Conservation (phyloP, 768 basidiomycete species). For the Kwoniella newhampshirensis region DNA sequence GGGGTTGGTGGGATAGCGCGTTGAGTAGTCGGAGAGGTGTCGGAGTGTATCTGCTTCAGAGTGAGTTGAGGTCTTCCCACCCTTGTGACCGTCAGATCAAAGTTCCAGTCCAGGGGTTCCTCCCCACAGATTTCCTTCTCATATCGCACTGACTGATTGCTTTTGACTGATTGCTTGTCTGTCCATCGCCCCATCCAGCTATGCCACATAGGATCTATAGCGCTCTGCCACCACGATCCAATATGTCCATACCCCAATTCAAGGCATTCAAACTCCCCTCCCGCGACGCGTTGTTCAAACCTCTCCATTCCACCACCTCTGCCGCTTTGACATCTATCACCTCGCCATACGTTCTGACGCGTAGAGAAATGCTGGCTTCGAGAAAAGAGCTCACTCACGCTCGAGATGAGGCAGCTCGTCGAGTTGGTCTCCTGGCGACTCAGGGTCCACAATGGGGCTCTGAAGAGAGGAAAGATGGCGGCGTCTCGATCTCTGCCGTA, state of each 20-base stretch:
- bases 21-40: constrained; percentile 63
- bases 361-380: constrained; percentile 46
- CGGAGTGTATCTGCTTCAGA: constrained; percentile 72
- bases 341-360: constrained; percentile 45
- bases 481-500: background rate
- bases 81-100: no score
- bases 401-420: constrained; percentile 37
- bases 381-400: constrained; percentile 34
- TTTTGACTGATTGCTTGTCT: background rate
- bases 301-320: constrained; percentile 28
- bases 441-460: constrained; percentile 43
- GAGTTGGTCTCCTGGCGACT: constrained; percentile 45
- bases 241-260: constrained; percentile 29
- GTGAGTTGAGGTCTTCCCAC: constrained; percentile 60
- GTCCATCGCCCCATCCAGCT: constrained; percentile 21
- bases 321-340: constrained; percentile 34
- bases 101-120: no score
- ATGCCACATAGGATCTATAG: constrained; percentile 40
- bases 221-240: constrained; percentile 34
- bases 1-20: constrained; percentile 79
- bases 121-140: no score
- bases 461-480: background rate
- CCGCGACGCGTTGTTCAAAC: constrained; percentile 35
- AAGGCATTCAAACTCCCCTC: constrained; percentile 35
- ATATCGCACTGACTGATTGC: no score